Base-by-base conservation (phyloP, 345 rosid genomes). In the Hibiscus mutabilis region DNA sequence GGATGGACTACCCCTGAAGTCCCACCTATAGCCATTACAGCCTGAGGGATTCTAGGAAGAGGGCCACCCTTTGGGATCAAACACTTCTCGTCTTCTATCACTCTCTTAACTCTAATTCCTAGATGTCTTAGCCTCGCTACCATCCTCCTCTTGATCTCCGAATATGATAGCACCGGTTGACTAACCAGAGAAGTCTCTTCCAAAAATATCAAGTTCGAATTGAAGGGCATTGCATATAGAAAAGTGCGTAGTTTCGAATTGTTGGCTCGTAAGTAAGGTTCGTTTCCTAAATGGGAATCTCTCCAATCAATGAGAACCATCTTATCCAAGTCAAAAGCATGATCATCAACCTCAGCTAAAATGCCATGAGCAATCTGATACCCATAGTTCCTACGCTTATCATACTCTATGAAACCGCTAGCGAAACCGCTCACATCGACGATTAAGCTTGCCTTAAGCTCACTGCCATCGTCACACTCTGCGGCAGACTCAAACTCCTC, bases 261-360 rank as follows among this genome's bases (percentile, higher is more conserved):
- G 76, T 31, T 74, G 18, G 66, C 71, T 1, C 91, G 79, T 69
- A 85, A 63, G 60, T 79, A 73, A 63, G 91, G 93, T 58, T 89
- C 89, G 44, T 81, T 89, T 68, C 85, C 88, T 58, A 89, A 42
- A 76, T 89, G 94, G 53, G 89, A 75, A 72, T 89, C 89, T 77
- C 94, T 86, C 94, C 94, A 86, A 75, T 89, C 94, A 91, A 86
- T 89, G 0, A 89, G 80, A 72, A 89, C 79, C 91, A 86, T 85
- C 80, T 85, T 86, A 24, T 89, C 89, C 64, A 86, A 70, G 42
- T 89, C 91, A 73, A 79, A 89, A 12, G 91, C 91, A 52, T 89
- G 94, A 46, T n/a, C 65, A 57, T 89, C 91, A 7, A 89, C 89
- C 67, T 89, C 89, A 14, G 89, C 94, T 53, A 89, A 72, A 69